Base-by-base conservation (phyloP, 2,329 filamentous ascomycete genomes). In the Graphilbum ipis-grandicollis region DNA sequence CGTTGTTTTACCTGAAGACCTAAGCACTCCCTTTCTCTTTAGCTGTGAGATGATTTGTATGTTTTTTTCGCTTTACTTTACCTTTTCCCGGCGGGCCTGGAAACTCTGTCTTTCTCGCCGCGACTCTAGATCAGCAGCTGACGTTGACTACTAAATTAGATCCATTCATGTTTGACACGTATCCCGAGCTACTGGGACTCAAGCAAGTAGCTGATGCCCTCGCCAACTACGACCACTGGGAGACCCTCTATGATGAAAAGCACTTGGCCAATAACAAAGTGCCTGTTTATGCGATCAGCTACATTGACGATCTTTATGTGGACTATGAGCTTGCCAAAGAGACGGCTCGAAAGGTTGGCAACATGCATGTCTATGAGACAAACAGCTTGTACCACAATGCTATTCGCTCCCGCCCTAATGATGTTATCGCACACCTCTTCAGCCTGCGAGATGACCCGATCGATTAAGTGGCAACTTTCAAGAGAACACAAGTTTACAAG, bases 251-350 rank as follows among this genome's bases (percentile, higher is more conserved):
- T 52, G 72, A 93, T 49, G 62, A 72, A 43, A 68, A 71, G 37
- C 77, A 81, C 54, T 62, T 94, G 34, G 67, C 65, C 15, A 69
- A 66, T 47, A 94, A 94, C 48, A 65, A 75, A 40, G 82, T 94
- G 0, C 86, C 88, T 0, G 74, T 93, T 0, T 94, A 90, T 50
- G 79, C 85, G 1, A 83, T 81, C 1, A 79, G 74, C 2, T 96
- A 80, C 47, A 54, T 83, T 5, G 79, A 93, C 43, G 85, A 93
- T 52, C 90, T 94, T 81, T 94, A 92, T 49, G 86, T 96, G 22
- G 80, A 92, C 50, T 80, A 71, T 46, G 71, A 72, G 7, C 59
- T 85, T 38, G 79, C 81, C 9, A 66, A 71, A 47, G 72, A 79
- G 47, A 92, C 84, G 14, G 83, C 82, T 9, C 60, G 59, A 30